Evolutionary conservation across 108 stramenopile species (phyloP).

Genomic region (Chaetoceros muelleri): DNA sequence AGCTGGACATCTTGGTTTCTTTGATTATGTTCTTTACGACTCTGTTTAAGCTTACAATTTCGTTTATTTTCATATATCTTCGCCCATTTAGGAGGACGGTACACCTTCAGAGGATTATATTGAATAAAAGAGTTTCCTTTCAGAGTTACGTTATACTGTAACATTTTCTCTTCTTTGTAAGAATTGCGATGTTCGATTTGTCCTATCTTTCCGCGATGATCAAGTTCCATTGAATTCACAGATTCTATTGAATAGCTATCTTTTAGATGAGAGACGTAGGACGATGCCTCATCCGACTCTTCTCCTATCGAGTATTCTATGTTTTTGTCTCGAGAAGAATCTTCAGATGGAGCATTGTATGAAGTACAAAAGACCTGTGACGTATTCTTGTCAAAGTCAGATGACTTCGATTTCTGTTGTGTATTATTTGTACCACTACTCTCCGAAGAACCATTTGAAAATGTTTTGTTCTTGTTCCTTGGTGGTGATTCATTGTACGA

Average conservation of each 20-base stretch:
- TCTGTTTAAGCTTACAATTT: too few relatives aligned
- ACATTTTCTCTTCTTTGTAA: not conserved
- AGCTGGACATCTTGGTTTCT: not conserved
- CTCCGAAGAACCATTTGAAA: too few relatives aligned
- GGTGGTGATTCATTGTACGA: too few relatives aligned
- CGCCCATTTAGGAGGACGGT: not conserved
- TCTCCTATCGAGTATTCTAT: too few relatives aligned
- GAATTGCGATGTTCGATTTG: not conserved
- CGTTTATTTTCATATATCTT: not conserved
- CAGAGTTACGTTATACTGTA: not conserved
- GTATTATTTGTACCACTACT: too few relatives aligned
- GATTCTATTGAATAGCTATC: conserved; percentile 1
- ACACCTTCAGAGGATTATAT: not conserved
- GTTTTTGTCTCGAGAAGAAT: too few relatives aligned
- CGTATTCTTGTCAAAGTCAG: too few relatives aligned
- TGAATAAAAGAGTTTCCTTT: not conserved
- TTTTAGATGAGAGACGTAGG: not conserved
- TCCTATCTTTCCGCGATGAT: not conserved
- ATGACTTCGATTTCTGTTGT: too few relatives aligned
- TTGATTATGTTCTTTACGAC: not conserved
- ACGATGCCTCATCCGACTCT: too few relatives aligned
- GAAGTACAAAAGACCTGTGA: too few relatives aligned
- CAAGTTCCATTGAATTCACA: not conserved
- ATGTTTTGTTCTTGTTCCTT: too few relatives aligned
- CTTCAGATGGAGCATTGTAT: too few relatives aligned